Base-by-base conservation (phyloP, 176 grass and related monocot species). In the Rhynchospora pubera region DNA sequence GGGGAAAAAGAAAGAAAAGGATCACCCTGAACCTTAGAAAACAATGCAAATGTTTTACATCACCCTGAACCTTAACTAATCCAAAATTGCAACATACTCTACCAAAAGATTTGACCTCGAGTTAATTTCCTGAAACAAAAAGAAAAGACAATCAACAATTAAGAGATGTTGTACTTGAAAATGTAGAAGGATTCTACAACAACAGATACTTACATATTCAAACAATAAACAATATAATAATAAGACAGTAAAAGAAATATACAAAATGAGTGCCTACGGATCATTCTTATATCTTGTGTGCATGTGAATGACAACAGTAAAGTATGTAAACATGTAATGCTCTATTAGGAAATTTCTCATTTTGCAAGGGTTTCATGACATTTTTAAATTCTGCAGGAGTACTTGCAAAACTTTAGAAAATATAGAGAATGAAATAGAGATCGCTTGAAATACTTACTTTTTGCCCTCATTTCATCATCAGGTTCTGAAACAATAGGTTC, bases 401-500 rank as follows among this genome's bases (percentile, higher is more conserved):
- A 75, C 5, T 16, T n/a, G 23, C 10, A 13, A 43, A 70, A 24
- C 23, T 53, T 51, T 53, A 15, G 26, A 19, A 75, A 69, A 47
- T 15, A 75, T 26, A 75, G 28, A 45, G 0, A 52, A 2, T 55
- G 72, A 48, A 34, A 56, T 55, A 76, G 3, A 30, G 50, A 76
- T 76, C 48, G 55, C 24, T 23, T 26, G 24, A 56, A 30, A 55
- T 0, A 85, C 86, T 87, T n/a, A n/a, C 87, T 56, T 80, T 90
- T 83, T 72, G 57, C 85, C 74, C 23, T 90, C 84, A 51, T 65
- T 57, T 72, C 85, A 43, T 87, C 77, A 77, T 65, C 55, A 77
- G 79, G 68, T 88, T 90, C 84, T 92, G 88, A 82, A 88, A 79
- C 45, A 81, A 85, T 81, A 68, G 89, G 70, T 84, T 75, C n/a